Evolutionary conservation across 441 rosid species (phyloP).

Genomic region (Pelargonium fulgidum): DNA sequence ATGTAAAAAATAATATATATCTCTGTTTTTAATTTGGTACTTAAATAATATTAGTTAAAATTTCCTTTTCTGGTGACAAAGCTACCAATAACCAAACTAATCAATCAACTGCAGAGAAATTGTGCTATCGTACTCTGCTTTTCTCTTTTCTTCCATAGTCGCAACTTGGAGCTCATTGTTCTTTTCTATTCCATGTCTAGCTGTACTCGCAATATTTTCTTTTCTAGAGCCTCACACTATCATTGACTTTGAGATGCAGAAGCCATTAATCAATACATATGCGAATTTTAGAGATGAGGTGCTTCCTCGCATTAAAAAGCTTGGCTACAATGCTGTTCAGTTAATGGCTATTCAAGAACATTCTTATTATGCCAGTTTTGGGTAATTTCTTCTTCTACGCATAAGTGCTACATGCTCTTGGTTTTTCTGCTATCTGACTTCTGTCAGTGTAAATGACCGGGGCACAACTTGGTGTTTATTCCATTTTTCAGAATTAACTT

Average conservation of each 20-base stretch:
- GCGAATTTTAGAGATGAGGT: slow-evolving; percentile 90
- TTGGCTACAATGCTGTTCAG: slow-evolving; percentile 96
- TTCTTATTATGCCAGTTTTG: slow-evolving; percentile 95
- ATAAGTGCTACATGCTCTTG: slow-evolving; percentile 1
- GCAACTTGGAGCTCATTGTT: background rate
- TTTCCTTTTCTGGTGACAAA: background rate
- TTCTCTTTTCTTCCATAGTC: background rate
- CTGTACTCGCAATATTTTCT: slow-evolving; percentile 16
- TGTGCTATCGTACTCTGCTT: slow-evolving; percentile 8
- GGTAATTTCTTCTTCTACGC: slow-evolving; percentile 43
- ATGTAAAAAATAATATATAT: too few relatives aligned
- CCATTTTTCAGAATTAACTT: slow-evolving; percentile 16
- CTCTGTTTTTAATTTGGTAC: background rate
- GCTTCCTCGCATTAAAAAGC: slow-evolving; percentile 90
- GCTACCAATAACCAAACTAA: slow-evolving; percentile 1
- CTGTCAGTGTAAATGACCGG: background rate
- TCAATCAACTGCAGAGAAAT: slow-evolving; percentile 2
- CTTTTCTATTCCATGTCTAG: slow-evolving; percentile 10
- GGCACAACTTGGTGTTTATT: slow-evolving; percentile 13
- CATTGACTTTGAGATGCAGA: slow-evolving; percentile 44
- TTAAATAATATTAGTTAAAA: background rate
- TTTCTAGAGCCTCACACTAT: slow-evolving; percentile 9
- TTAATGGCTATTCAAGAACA: slow-evolving; percentile 99
- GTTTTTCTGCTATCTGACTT: slow-evolving; percentile 8
- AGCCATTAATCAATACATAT: slow-evolving; percentile 78